A percentile compares a stretch with the other conserved stretches of the same genome.
Evolutionary conservation across 495 filamentous ascomycete species (phyloP).

Genomic region (Bathelium albidoporum): DNA sequence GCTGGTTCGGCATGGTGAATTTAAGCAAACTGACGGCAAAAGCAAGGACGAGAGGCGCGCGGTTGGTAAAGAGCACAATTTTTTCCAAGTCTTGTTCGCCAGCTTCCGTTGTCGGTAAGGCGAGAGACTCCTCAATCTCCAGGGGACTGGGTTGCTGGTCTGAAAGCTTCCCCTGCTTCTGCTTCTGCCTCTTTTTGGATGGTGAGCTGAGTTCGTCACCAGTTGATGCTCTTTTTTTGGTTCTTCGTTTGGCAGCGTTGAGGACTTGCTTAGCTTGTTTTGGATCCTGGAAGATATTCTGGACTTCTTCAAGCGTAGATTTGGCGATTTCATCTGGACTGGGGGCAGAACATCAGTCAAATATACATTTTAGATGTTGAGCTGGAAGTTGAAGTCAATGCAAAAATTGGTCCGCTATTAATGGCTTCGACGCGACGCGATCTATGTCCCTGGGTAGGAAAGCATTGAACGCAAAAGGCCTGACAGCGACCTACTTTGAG

Average conservation of each 20-base stretch:
- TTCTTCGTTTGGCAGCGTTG: conserved; percentile 49
- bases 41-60: conserved; percentile 70
- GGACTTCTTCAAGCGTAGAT: conserved; percentile 41
- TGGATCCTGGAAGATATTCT: conserved; percentile 53
- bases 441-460: no score
- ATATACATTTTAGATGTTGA: conserved; percentile 13
- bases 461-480: no score
- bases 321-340: conserved; percentile 50
- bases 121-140: conserved; percentile 54
- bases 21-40: conserved; percentile 65
- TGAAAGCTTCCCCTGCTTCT: conserved; percentile 5
- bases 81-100: conserved; percentile 50
- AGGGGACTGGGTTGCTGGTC: conserved; percentile 43
- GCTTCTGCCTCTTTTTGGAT: conserved; percentile 1
- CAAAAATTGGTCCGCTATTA: no score
- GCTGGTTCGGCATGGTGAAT: conserved; percentile 74
- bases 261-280: conserved; percentile 58
- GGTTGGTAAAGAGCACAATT: conserved; percentile 58
- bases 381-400: no score
- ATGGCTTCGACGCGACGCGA: no score
- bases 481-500: no score
- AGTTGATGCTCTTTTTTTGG: conserved; percentile 45
- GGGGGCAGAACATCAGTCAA: conserved; percentile 5
- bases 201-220: conserved; percentile 9
- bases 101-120: conserved; percentile 43